Base-by-base conservation (phyloP, 2,329 filamentous ascomycete species). In the Berkeleyomyces basicola region DNA sequence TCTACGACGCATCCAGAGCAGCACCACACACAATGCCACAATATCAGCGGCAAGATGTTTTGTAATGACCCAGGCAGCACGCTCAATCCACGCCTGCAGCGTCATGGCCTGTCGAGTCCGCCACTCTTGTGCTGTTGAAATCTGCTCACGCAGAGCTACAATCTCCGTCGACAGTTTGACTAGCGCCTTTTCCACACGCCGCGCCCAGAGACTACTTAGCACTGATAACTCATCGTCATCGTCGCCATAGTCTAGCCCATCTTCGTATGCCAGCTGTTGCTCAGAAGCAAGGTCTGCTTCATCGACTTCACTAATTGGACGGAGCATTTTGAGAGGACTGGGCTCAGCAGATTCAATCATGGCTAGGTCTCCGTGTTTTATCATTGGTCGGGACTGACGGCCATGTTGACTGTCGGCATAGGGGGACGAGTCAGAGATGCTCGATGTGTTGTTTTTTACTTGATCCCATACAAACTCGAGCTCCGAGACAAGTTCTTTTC, bases 401-500 rank as follows among this genome's bases (percentile, higher is more conserved):
- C 7, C 53, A 40, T 64, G 68, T 71, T 66, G 67, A 62, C 71
- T 72, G 62, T 71, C 73, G 36, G 75, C 74, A 66, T 79, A 77
- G n/a, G 80, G 78, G 1, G 79, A 82, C 9, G 80, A 79, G 47
- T 80, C 72, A 46, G 84, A 75, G 44, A 85, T 84, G 16, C 81
- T 82, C 3, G 86, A 83, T 9, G 83, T 82, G 69, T 92, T 96
- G 68, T 86, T 87, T 73, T 93, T 95, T 68, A 99, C 92, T 72
- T 97, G 93, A 68, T 96, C 90, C 93, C 93, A 99, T 46, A 99
- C 92, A 69, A 97, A 99, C 74, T 99, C 93, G n/a, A 99, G 82
- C 73, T 99, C 93, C 7, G 85, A 80, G 44, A 97, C 91, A 46
- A 99, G 79, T 73, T 95, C 91, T 65, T 86, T 82, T 6, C 90